Conservation (phyloP, 2,329 filamentous ascomycete species). For the Colletotrichum eremochloae region DNA sequence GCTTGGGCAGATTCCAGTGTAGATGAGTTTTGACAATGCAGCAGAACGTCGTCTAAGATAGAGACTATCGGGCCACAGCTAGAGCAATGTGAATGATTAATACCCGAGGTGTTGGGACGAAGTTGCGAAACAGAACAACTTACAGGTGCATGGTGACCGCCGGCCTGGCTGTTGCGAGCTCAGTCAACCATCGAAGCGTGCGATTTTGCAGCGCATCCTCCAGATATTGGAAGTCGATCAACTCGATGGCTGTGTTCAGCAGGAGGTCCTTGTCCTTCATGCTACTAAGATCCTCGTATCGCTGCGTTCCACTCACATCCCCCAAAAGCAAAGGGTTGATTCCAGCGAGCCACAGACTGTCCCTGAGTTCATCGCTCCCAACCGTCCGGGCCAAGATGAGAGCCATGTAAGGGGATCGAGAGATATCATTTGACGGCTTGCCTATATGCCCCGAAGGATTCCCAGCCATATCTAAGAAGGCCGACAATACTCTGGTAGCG, state of each 20-base stretch:
- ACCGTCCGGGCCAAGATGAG: conserved; percentile 70
- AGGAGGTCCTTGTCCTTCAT: conserved; percentile 73
- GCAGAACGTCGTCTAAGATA: conserved; percentile 71
- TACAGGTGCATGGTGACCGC: conserved; percentile 71
- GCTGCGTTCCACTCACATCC: conserved; percentile 55
- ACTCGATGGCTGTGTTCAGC: conserved; percentile 72
- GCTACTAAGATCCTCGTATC: conserved; percentile 57
- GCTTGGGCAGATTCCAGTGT: conserved; percentile 72
- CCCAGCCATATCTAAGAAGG: conserved; percentile 69
- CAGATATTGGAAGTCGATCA: conserved; percentile 75
- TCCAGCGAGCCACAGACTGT: conserved; percentile 72
- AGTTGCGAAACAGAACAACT: conserved; percentile 47
- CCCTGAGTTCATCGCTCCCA: conserved; percentile 70
- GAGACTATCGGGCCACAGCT: conserved; percentile 69
- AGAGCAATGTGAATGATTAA: conserved; percentile 42
- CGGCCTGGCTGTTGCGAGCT: conserved; percentile 67
- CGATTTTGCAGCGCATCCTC: conserved; percentile 73
- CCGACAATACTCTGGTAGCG: conserved; percentile 71
- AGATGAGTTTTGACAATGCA: conserved; percentile 72
- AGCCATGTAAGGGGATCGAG: conserved; percentile 69
- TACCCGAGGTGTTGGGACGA: background rate
- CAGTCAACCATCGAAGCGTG: conserved; percentile 70
- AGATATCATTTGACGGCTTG: conserved; percentile 44
- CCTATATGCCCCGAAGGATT: conserved; percentile 45
- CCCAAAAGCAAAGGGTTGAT: conserved; percentile 61